Evolutionary conservation across 208 protist genomes (phyloP).

Genomic region (Herpetomonas samuelpessoai): DNA sequence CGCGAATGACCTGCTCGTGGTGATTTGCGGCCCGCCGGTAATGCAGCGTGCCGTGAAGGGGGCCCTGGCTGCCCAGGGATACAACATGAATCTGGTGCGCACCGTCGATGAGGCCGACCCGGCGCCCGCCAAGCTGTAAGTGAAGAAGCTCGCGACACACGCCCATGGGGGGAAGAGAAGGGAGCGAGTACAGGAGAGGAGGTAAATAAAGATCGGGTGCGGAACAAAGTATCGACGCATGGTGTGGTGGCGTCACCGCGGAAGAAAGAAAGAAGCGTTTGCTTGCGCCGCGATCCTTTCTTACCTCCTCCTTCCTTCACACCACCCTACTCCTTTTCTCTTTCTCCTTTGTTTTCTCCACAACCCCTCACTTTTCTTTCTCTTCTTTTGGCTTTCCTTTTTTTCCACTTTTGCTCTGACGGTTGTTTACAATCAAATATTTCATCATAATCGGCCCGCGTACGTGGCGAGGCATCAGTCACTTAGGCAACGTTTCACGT

Average conservation of each 20-base stretch:
- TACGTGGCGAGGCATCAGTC: no score
- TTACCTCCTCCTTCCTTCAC: no score
- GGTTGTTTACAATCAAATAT: neutral
- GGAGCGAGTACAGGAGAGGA: neutral
- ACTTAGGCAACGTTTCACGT: no score
- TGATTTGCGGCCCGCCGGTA: constrained; percentile 70
- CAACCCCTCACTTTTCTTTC: neutral
- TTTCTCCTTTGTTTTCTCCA: constrained; percentile 16
- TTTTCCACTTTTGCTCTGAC: neutral
- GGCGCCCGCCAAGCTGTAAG: constrained; percentile 33
- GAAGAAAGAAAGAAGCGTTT: constrained; percentile 12
- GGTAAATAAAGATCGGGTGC: no score
- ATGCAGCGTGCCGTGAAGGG: constrained; percentile 63
- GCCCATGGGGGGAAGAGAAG: neutral
- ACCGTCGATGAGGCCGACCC: constrained; percentile 41
- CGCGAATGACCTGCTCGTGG: constrained; percentile 58
- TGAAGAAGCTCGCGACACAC: neutral
- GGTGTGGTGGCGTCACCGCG: no score
- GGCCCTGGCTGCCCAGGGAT: constrained; percentile 29
- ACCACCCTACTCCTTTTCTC: constrained; percentile 3
- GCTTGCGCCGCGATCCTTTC: neutral
- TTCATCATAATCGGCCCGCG: no score
- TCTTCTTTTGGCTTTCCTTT: neutral
- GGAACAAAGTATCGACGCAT: no score
- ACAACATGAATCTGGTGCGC: constrained; percentile 49